These are phyloP conservation scores for Fusarium liriodendri DNA, from an alignment of 2,329 filamentous ascomycete genomes.

Conservation along the genomic window DNA sequence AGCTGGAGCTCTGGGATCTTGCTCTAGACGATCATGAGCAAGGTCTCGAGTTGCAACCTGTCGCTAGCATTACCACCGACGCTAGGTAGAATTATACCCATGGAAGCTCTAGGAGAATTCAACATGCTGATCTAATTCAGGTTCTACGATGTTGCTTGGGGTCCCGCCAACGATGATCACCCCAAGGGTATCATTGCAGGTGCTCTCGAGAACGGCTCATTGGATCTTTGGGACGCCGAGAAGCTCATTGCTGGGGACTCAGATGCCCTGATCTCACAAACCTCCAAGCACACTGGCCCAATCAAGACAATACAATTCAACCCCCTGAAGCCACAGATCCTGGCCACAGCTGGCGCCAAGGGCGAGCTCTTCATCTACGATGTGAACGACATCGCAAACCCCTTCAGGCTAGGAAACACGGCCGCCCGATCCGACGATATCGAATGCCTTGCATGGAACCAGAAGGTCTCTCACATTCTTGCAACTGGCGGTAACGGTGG, in stretches of 20 bases:
- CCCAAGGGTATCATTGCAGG: conserved; percentile 92
- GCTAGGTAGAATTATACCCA: conserved; percentile 73
- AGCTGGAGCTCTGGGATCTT: conserved; percentile 96
- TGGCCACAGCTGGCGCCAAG: conserved; percentile 93
- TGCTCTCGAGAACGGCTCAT: conserved; percentile 91
- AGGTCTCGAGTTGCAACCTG: conserved; percentile 85
- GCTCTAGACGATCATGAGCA: conserved; percentile 81
- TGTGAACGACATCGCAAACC: conserved; percentile 87
- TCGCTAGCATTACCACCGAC: conserved; percentile 86
- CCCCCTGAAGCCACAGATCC: conserved; percentile 87
- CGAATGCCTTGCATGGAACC: conserved; percentile 98
- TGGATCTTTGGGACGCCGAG: conserved; percentile 93
- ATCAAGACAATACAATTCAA: conserved; percentile 99
- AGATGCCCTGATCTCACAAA: conserved; percentile 86
- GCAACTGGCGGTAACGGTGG: conserved; percentile 93
- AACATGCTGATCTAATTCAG: conserved; percentile 58
- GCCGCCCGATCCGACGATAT: conserved; percentile 94
- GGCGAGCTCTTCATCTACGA: conserved; percentile 98
- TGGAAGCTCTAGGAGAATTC: conserved; percentile 11
- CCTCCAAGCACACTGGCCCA: conserved; percentile 88
- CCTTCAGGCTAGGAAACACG: conserved; percentile 88
- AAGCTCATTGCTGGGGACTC: conserved; percentile 68
- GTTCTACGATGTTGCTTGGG: conserved; percentile 98
- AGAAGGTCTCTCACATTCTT: conserved; percentile 95
- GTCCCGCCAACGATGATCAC: conserved; percentile 80